Base-by-base conservation (phyloP, 208 protist species). In the Wallacemonas collosoma region DNA sequence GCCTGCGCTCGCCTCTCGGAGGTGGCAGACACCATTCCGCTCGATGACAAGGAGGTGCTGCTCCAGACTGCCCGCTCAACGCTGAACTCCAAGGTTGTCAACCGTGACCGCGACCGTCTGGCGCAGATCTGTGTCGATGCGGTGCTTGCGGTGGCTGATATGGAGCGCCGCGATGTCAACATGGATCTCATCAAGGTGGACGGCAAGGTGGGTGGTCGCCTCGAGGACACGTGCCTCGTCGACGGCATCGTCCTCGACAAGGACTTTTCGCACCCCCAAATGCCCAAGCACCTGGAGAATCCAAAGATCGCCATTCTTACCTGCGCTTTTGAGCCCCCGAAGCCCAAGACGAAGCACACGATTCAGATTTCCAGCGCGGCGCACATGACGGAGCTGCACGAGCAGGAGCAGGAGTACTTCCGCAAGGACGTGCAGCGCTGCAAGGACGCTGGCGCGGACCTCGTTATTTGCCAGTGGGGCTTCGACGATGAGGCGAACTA, bases 401-500 rank as follows among this genome's bases (percentile, higher is more conserved):
- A 95, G 53, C 82, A 98, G 67, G 99, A 99, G 93, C 97, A 99
- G 82, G 86, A 98, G 68, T 99, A 99, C 83, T 99, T 99, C 86
- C 77, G 88, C 38, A 88, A 99, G 9, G 79, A 96, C 71, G 90
- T 98, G 26, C 68, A 95, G 60, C 80, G 89, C 43, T 96, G 94
- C 72, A 99, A 99, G 87, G 95, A 98, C 14, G 89, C 92, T 41
- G 99, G 99, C 39, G 96, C 98, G 12, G 99, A 98, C 75, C 87
- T 99, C 15, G 98, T 99, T 65, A 92, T 99, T 76, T 99, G 99
- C 87, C 99, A 99, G 90, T 99, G 99, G 99, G 99, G 99, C 67
- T 99, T 99, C 81, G 99, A 99, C 86, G 99, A 99, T 82, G 99
- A 99, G 87, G 99, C 99, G n/a, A 99, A 99, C 84, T 99, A 99